Base-by-base conservation (phyloP, 257 asterid genomes). In the Asclepias syriaca region DNA sequence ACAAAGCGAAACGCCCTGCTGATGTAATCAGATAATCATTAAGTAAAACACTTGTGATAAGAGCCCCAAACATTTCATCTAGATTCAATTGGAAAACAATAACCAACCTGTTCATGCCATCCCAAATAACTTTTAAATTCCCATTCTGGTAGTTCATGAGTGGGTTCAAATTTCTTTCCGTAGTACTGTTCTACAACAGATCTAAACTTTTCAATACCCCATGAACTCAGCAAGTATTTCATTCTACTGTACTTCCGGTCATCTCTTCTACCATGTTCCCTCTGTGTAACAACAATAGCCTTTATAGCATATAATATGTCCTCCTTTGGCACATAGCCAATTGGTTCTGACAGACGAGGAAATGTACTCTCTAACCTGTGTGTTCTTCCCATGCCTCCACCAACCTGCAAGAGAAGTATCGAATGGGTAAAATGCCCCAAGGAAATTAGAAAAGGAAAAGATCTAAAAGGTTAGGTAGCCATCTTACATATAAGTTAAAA, bases 351-450 rank as follows among this genome's bases (percentile, higher is more conserved):
- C 73, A 91, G 56, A 75, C 92, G 93, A 77, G 99, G 83, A 75
- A 94, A 94, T 39, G 99, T 94, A 63, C 87, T 75, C 75, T 94
- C 97, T 78, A 82, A 2, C 81, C 98, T 87, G 81, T 91, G 97
- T 65, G 99, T 94, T 80, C 99, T 87, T 56, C 99, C 99, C 97
- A 94, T 91, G 57, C 99, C 99, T 83, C 99, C 99, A 84, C 99
- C 99, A 80, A 94, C 99, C 99, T 94, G 87, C 80, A 86, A 66
- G 14, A 56, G 66, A 59, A 50, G 77, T 65, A 18, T 18, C 69
- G 61, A 59, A 59, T 65, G 50, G 50, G 61, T 11, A 21, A 46
- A 55, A 55, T 10, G 1, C 67, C 59, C 50, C 43, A 53, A 60
- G 72, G 64, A 50, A 71, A 46, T 21, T 45, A 73, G 72, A 72